Conservation (phyloP, 2,329 filamentous ascomycete genomes). For the Atkinsonella hypoxylon region DNA sequence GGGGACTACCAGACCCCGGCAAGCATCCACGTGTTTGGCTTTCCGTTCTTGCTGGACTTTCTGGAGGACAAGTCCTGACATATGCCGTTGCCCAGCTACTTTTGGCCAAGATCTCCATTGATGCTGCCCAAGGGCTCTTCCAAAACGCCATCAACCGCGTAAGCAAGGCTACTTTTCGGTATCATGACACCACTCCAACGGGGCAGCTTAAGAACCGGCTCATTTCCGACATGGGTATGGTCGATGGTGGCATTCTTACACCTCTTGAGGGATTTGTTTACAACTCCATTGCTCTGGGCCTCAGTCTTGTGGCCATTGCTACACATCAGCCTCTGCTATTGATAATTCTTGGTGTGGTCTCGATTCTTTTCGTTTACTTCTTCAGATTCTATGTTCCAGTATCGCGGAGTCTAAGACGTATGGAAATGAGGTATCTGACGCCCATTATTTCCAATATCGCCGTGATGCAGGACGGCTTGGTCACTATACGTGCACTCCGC, state of each 20-base stretch:
- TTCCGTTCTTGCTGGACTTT: constrained; percentile 55
- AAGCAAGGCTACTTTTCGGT: constrained; percentile 72
- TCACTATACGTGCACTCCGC: constrained; percentile 74
- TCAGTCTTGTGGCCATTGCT: constrained; percentile 66
- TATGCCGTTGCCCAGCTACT: constrained; percentile 52
- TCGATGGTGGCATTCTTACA: constrained; percentile 73
- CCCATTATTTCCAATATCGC: constrained; percentile 90
- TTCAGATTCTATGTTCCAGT: constrained; percentile 71
- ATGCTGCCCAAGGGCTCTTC: constrained; percentile 67
- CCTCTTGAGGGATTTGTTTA: constrained; percentile 63
- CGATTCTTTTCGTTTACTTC: constrained; percentile 55
- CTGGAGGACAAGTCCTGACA: constrained; percentile 44
- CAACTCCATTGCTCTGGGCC: constrained; percentile 56
- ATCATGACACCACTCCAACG: constrained; percentile 82
- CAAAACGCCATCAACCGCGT: constrained; percentile 59
- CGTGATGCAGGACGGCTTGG: constrained; percentile 71
- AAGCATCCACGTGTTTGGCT: constrained; percentile 65
- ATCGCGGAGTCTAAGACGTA: constrained; percentile 68
- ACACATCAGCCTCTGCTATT: constrained; percentile 69
- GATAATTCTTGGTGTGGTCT: constrained; percentile 56
- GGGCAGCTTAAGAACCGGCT: constrained; percentile 86
- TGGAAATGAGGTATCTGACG: constrained; percentile 83
- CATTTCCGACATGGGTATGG: constrained; percentile 78
- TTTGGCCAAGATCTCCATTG: constrained; percentile 67
- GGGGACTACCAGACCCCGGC: constrained; percentile 46